These are phyloP conservation scores for Sodiomyces alkalinus DNA, from an alignment of 2,329 filamentous ascomycete genomes.

Conservation along the genomic window DNA sequence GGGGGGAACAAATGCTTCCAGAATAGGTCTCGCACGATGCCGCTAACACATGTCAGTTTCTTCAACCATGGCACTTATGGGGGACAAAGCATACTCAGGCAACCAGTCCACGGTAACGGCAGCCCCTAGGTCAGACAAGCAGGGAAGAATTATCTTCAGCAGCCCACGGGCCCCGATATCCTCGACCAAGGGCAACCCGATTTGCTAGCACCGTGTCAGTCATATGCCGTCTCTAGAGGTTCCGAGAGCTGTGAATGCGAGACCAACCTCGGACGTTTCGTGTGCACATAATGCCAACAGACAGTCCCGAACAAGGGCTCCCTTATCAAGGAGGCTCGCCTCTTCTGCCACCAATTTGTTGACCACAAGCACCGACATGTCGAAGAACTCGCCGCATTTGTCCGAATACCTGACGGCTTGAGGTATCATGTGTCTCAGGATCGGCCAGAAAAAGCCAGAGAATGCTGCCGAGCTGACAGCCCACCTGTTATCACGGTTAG, in stretches of 20 bases:
- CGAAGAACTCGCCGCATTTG: conserved; percentile 30
- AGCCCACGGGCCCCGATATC: conserved; percentile 18
- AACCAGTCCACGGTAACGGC: no score
- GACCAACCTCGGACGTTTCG: conserved; percentile 22
- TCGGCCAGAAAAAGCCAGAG: conserved; percentile 31
- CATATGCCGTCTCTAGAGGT: no score
- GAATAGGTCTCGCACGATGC: conserved; percentile 31
- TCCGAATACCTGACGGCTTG: conserved; percentile 15
- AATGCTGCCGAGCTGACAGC: conserved; percentile 21
- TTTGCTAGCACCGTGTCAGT: conserved; percentile 9
- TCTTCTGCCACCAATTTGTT: conserved; percentile 13
- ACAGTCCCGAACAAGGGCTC: conserved; percentile 14
- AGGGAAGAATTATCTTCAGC: conserved; percentile 18
- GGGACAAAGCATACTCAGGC: no score
- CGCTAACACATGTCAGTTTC: conserved; percentile 9
- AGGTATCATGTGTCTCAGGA: conserved; percentile 21
- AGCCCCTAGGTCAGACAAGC: no score
- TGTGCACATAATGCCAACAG: conserved; percentile 20
- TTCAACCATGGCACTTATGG: no score
- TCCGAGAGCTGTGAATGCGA: no score
- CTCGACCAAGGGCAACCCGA: conserved; percentile 15
- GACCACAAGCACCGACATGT: conserved; percentile 24
- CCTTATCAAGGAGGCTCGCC: conserved; percentile 8
- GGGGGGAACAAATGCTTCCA: conserved; percentile 52
- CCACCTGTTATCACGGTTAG: conserved; percentile 7